A percentile compares a stretch with the other conserved stretches of the same genome.
Evolutionary conservation across 305 asterid species (phyloP).

Genomic region (Rubia tinctorum): DNA sequence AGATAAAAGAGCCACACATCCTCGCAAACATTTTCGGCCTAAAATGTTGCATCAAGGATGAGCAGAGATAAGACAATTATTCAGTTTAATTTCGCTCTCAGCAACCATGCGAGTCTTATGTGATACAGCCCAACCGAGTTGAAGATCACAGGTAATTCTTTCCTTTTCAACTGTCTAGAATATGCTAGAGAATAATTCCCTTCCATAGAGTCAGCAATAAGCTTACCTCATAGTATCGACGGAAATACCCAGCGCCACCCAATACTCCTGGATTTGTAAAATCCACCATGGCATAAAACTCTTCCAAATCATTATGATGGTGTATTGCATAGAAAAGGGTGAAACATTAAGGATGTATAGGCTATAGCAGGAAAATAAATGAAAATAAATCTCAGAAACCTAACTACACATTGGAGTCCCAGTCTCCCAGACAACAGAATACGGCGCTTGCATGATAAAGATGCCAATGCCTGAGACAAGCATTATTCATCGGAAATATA

Average conservation of each 20-base stretch:
- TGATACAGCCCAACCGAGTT: background rate
- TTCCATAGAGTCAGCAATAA: constrained; percentile 15
- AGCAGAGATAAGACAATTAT: background rate
- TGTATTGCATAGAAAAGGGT: constrained; percentile 17
- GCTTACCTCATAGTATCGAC: constrained; percentile 91
- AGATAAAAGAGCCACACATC: background rate
- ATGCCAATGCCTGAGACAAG: constrained; percentile 83
- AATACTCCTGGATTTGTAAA: constrained; percentile 91
- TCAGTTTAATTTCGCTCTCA: background rate
- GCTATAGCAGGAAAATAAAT: background rate
- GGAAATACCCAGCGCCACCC: constrained; percentile 89
- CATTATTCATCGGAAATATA: constrained; percentile 26
- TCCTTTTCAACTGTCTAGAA: constrained; percentile 2
- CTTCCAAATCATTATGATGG: constrained; percentile 91
- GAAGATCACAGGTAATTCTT: background rate
- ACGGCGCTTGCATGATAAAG: constrained; percentile 83
- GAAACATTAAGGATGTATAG: constrained; percentile 11
- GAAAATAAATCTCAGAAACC: background rate
- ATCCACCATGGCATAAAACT: constrained; percentile 97
- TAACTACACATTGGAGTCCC: constrained; percentile 80
- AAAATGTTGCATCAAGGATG: background rate
- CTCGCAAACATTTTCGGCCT: background rate
- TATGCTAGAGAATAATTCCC: background rate
- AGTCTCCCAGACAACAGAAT: constrained; percentile 74
- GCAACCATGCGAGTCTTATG: constrained; percentile 1